Evolutionary conservation across 2,329 filamentous ascomycete species (phyloP).

Genomic region (Apiospora pterosperma): DNA sequence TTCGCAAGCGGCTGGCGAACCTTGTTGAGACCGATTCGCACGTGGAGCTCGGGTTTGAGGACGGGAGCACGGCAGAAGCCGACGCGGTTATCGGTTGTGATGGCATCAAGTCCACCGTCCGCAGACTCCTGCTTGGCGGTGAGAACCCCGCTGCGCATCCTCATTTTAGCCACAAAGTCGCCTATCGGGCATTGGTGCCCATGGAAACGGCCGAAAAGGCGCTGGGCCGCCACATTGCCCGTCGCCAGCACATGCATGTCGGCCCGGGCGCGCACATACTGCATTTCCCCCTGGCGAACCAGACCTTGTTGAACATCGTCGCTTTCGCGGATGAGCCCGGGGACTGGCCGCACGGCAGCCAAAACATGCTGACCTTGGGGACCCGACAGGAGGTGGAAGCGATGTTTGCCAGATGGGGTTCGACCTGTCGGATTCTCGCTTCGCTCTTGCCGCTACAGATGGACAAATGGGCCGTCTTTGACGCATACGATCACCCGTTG

Average conservation of each 20-base stretch:
- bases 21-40: constrained; percentile 19
- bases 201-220: constrained; percentile 42
- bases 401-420: not conserved
- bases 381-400: constrained; percentile 10
- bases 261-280: constrained; percentile 19
- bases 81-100: constrained; percentile 43
- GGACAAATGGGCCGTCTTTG: constrained; percentile 21
- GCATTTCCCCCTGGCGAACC: constrained; percentile 19
- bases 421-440: not conserved
- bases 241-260: constrained; percentile 14
- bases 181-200: constrained; percentile 46
- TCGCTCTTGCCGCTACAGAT: not conserved
- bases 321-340: constrained; percentile 17
- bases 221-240: constrained; percentile 36
- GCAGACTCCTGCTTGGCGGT: constrained; percentile 38
- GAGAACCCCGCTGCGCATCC: constrained; percentile 38
- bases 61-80: constrained; percentile 37
- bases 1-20: constrained; percentile 35
- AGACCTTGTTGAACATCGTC: constrained; percentile 19
- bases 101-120: constrained; percentile 45
- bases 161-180: constrained; percentile 48
- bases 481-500: constrained; percentile 18
- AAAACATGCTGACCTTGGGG: constrained; percentile 7
- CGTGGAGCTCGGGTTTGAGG: constrained; percentile 37
- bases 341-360: constrained; percentile 11